Evolutionary conservation across 257 asterid species (phyloP).

Genomic region (Knoxia roxburghii): DNA sequence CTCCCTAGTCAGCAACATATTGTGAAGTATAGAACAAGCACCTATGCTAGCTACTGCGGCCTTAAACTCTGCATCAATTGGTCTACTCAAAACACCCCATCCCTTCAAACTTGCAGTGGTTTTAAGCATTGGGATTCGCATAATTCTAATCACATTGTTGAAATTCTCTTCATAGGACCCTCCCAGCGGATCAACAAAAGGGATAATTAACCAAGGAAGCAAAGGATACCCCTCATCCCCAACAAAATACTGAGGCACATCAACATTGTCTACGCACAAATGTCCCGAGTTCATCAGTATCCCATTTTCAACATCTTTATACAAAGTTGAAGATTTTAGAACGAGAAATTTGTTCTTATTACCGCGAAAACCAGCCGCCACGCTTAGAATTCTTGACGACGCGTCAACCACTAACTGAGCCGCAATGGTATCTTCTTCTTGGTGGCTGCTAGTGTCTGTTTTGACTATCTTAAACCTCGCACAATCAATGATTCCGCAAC

Average conservation of each 20-base stretch:
- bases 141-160: constrained; percentile 33
- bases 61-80: constrained; percentile 43
- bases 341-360: constrained; percentile 33
- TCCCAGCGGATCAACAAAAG: constrained; percentile 32
- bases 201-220: constrained; percentile 64
- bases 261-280: constrained; percentile 26
- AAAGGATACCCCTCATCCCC: constrained; percentile 54
- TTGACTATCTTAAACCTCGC: constrained; percentile 34
- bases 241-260: constrained; percentile 46
- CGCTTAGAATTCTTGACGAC: constrained; percentile 60
- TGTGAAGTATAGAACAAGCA: constrained; percentile 77
- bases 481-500: constrained; percentile 66
- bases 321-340: constrained; percentile 48
- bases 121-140: constrained; percentile 34
- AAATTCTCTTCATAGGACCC: constrained; percentile 53
- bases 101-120: constrained; percentile 55
- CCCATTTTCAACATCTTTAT: constrained; percentile 41
- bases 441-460: neutral
- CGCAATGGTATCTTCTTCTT: constrained; percentile 32
- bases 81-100: constrained; percentile 60
- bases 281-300: constrained; percentile 31
- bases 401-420: constrained; percentile 76
- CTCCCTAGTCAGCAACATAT: constrained; percentile 74
- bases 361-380: constrained; percentile 67
- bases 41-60: constrained; percentile 65